Evolutionary conservation across 306 rosid genomes (phyloP).

Genomic region (Malus sylvestris): DNA sequence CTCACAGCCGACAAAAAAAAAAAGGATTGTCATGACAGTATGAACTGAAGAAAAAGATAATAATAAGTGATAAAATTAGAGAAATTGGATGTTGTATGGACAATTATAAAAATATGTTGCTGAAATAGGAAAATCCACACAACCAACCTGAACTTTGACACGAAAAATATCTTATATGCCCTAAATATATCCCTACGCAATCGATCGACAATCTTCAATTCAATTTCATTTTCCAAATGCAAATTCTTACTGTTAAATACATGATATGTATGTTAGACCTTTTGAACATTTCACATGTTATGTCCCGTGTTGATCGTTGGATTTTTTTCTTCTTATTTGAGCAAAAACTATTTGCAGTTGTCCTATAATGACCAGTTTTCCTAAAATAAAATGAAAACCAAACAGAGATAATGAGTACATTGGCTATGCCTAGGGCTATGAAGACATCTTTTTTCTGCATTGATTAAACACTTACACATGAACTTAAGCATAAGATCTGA

Average conservation of each 20-base stretch:
- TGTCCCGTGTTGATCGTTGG: background rate
- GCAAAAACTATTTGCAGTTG: too few species aligned
- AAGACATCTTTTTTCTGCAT: background rate
- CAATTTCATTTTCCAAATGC: background rate
- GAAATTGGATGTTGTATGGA: background rate
- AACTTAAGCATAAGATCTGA: background rate
- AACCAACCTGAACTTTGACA: background rate
- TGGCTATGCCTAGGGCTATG: too few species aligned
- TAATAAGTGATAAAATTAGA: background rate
- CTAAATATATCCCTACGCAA: background rate
- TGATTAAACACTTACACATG: background rate
- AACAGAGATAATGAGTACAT: too few species aligned
- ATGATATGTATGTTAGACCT: background rate
- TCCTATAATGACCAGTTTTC: too few species aligned
- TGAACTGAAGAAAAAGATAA: too few species aligned
- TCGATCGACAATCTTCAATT: background rate
- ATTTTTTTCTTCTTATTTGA: background rate
- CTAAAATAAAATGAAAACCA: too few species aligned
- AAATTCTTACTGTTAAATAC: background rate
- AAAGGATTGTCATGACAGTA: too few species aligned
- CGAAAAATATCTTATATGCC: background rate
- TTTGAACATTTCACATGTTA: background rate
- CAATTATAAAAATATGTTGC: too few species aligned
- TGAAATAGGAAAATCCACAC: too few species aligned
- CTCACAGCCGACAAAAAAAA: too few species aligned